A percentile compares a stretch with the other conserved stretches of the same genome.
Conservation (phyloP, 2,329 filamentous ascomycete genomes). For the Epichloe sp. region DNA sequence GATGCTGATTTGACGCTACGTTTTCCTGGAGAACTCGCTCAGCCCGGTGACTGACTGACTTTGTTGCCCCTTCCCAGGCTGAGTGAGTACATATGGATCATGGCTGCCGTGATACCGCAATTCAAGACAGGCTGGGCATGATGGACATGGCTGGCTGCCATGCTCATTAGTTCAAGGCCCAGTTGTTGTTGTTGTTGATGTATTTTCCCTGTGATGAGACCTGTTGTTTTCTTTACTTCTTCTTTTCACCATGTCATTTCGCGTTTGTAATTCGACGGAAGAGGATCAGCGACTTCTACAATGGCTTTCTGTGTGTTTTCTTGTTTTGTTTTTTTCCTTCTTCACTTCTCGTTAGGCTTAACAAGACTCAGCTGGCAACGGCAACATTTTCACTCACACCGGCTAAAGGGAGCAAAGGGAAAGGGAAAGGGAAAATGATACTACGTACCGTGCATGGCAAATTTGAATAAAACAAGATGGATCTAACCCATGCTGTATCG, state of each 20-base stretch:
- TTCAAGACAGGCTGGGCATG: not conserved
- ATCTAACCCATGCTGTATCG: not conserved
- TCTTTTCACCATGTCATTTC: not conserved
- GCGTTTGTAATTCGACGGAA: not conserved
- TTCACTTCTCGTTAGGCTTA: not conserved
- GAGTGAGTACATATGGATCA: not conserved
- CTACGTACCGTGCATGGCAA: not conserved
- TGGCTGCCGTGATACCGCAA: not conserved
- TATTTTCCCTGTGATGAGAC: not conserved
- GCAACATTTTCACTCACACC: not conserved
- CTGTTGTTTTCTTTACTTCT: not conserved
- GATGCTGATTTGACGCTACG: not conserved
- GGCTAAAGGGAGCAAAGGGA: not conserved
- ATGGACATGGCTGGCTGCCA: not conserved
- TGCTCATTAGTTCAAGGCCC: not conserved
- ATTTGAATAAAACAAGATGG: not conserved
- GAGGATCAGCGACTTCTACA: not conserved
- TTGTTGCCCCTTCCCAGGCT: not conserved
- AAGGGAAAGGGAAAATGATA: not conserved
- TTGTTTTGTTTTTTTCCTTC: not conserved
- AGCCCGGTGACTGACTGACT: not conserved
- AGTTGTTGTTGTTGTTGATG: not conserved
- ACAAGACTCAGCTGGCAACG: slow-evolving; percentile 2
- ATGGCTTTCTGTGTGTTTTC: not conserved
- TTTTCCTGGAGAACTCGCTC: not conserved